A percentile compares a stretch with the other conserved stretches of the same genome.
phyloP scores from a whole-genome alignment of 179 eudicot genomes.

The Dionaea muscipula region DNA sequence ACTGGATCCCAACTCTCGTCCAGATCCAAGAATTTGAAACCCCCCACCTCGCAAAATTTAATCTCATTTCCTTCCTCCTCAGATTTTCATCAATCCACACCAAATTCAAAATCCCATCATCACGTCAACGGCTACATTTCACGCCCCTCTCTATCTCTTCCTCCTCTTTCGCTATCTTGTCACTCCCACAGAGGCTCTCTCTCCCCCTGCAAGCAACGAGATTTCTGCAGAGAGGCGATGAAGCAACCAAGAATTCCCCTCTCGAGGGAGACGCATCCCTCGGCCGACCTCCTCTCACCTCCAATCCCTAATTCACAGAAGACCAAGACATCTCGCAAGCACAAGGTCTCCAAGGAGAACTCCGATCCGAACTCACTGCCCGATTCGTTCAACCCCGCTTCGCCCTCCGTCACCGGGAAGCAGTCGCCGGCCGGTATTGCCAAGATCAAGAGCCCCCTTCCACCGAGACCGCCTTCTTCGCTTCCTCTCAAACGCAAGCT shows the following conservation, averaged over 20 bases:
- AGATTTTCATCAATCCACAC: too few species aligned
- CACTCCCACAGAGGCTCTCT: not conserved
- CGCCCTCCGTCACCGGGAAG: slow-evolving; percentile 22
- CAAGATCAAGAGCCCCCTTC: slow-evolving; percentile 49
- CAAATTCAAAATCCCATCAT: not conserved
- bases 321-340: slow-evolving; percentile 34
- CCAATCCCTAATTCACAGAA: slow-evolving; percentile 27
- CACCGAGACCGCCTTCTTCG: slow-evolving; percentile 67
- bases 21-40: too few species aligned
- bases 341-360: slow-evolving; percentile 46
- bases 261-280: slow-evolving; percentile 25
- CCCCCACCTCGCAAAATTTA: too few species aligned
- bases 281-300: slow-evolving; percentile 24
- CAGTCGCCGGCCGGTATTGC: slow-evolving; percentile 23
- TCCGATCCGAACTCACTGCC: slow-evolving; percentile 24
- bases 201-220: not conserved
- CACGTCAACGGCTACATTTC: slow-evolving; percentile 1
- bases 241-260: slow-evolving; percentile 43
- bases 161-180: not conserved
- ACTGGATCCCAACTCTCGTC: too few species aligned
- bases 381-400: slow-evolving; percentile 10
- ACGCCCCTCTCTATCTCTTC: not conserved
- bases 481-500: slow-evolving; percentile 66
- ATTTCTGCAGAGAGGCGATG: slow-evolving; percentile 15
- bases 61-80: too few species aligned